Conservation (phyloP, 2,329 filamentous ascomycete species). For the Colletotrichum graminicola region DNA sequence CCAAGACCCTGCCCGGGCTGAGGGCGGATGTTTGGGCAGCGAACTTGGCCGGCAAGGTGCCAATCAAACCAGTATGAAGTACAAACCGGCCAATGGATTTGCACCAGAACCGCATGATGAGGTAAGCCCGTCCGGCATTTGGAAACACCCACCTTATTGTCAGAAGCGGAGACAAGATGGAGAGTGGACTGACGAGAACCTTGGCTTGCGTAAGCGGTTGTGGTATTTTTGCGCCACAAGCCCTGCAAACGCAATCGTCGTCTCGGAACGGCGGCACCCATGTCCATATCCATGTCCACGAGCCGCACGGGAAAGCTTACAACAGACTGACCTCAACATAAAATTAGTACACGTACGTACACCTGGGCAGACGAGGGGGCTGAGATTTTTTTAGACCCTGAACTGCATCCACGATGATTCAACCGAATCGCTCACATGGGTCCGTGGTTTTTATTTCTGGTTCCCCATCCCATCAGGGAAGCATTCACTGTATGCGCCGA, state of each 20-base stretch:
- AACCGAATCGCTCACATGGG: background rate
- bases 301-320: constrained; percentile 26
- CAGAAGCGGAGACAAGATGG: constrained; percentile 24
- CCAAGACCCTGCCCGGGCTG: background rate
- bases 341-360: background rate
- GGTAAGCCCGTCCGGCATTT: constrained; percentile 10
- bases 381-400: background rate
- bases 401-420: background rate
- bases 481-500: background rate
- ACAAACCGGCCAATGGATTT: background rate
- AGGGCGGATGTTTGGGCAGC: background rate
- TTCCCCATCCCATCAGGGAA: background rate
- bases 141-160: background rate
- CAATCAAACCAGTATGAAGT: background rate
- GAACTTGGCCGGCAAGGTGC: background rate
- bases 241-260: constrained; percentile 25
- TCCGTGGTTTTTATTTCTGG: background rate
- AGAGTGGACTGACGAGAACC: constrained; percentile 35
- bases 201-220: constrained; percentile 41
- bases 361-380: background rate
- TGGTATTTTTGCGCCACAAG: constrained; percentile 23
- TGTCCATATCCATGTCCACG: constrained; percentile 22
- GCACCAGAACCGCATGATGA: constrained; percentile 3
- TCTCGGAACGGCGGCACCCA: constrained; percentile 11
- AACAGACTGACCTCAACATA: constrained; percentile 13